Percentiles rank a stretch among this genome's conserved stretches.
phyloP scores from a whole-genome alignment of 2,329 filamentous ascomycete species.

The Exophiala phaeomuriformis region DNA sequence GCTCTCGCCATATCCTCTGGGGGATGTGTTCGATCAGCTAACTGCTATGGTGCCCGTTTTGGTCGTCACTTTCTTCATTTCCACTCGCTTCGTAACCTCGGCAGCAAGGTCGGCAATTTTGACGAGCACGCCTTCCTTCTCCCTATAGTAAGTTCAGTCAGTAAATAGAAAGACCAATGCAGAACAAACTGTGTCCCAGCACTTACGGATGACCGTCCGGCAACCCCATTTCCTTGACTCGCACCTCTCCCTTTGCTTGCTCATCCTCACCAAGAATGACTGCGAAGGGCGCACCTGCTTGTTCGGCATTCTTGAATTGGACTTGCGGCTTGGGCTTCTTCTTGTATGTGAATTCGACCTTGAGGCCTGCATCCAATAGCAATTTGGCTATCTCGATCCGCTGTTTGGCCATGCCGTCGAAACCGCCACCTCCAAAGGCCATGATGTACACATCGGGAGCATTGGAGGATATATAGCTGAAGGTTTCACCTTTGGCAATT shows the following conservation, averaged over 20 bases:
- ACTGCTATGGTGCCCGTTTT: constrained; percentile 2
- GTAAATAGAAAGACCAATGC: background rate
- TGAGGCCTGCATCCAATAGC: constrained; percentile 83
- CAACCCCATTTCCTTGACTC: constrained; percentile 78
- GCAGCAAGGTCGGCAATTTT: constrained; percentile 38
- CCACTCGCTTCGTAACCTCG: constrained; percentile 10
- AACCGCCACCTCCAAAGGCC: constrained; percentile 84
- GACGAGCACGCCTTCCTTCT: constrained; percentile 80
- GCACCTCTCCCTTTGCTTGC: constrained; percentile 71
- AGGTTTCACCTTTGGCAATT: constrained; percentile 55
- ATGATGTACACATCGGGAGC: constrained; percentile 84
- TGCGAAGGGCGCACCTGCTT: constrained; percentile 70
- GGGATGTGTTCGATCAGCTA: background rate
- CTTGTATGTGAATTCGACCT: constrained; percentile 86
- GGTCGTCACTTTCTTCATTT: constrained; percentile 9
- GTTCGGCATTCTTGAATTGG: constrained; percentile 88
- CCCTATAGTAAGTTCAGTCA: constrained; percentile 30
- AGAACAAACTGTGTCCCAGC: background rate
- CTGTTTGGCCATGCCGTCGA: constrained; percentile 71
- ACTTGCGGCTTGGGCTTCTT: constrained; percentile 67
- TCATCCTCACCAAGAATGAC: constrained; percentile 91
- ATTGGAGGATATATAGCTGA: constrained; percentile 30
- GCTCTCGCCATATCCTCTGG: too few species aligned
- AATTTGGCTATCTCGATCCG: constrained; percentile 70
- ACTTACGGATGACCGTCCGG: constrained; percentile 62